phyloP scores from a whole-genome alignment of 257 asterid genomes.

The Scutellaria minor region DNA sequence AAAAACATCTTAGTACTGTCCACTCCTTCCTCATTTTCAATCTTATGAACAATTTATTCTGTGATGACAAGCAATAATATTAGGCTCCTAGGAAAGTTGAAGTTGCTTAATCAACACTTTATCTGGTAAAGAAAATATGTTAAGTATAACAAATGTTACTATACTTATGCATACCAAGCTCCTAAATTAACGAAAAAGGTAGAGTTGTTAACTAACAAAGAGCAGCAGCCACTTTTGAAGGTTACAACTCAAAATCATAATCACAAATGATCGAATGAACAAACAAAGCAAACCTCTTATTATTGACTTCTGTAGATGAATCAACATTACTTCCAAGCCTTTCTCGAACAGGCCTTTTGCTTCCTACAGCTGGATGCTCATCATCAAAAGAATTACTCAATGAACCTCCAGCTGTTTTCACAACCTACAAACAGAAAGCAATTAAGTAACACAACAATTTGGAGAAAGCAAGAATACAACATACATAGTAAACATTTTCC shows the following conservation, averaged over 20 bases:
- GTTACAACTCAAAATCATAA: not conserved
- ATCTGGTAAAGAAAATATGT: not conserved
- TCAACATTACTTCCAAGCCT: constrained; percentile 78
- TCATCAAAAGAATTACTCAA: constrained; percentile 41
- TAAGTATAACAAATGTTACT: not conserved
- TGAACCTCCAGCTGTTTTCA: constrained; percentile 58
- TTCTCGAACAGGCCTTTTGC: constrained; percentile 75
- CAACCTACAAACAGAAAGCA: constrained; percentile 60
- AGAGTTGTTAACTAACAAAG: not conserved
- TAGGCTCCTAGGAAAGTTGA: constrained; percentile 6
- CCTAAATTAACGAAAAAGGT: not conserved
- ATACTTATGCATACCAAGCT: not conserved
- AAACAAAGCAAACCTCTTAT: constrained; percentile 62
- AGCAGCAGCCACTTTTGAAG: constrained; percentile 15
- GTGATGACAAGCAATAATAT: not conserved
- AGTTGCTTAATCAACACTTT: constrained; percentile 23
- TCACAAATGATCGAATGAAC: not conserved
- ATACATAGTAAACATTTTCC: not conserved
- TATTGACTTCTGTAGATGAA: constrained; percentile 44
- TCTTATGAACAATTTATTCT: constrained; percentile 3
- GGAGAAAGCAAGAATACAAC: not conserved
- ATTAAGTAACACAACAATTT: not conserved
- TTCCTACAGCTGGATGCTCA: constrained; percentile 55
- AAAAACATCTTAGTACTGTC: not conserved
- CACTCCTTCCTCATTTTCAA: not conserved